Evolutionary conservation across 228 moss, liverwort and hornwort species (phyloP), one percentile per base, ranked within the genome.

Genomic region (Sphagnum magellanicum): DNA sequence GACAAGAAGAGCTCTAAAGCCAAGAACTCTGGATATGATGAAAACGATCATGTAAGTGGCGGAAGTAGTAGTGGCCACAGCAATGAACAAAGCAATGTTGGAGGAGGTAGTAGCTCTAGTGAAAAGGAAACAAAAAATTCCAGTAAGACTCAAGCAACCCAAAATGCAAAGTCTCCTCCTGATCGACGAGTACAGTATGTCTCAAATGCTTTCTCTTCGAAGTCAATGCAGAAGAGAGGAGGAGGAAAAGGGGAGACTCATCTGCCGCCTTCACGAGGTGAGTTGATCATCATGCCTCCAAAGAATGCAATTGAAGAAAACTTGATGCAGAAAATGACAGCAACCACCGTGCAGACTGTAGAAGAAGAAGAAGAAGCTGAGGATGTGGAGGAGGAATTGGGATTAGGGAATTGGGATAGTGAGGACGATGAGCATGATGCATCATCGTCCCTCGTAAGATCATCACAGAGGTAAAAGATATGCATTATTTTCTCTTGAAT

Each of bases 321-420:
- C 32, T 75, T 59, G 83, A 80, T 68, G 83, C 55, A 8, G 87
- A 87, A 5, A 80, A 80, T 8, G 87, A 32, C 32, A 32, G 32
- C 32, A 32, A 32, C 32, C 32, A 32, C 32, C 32, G 3, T 32
- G 32, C 32, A 17, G 13, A 14, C 50, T 47, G 6, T 12, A 8
- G 53, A 71, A 53, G 17, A 47, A 48, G 49, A 15, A 12, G 78
- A 69, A 13, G 72, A 74, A 59, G 79, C 75, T 5, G 77, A 74
- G 14, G 69, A 80, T 48, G 75, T 53, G 59, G 80, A 78, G 52
- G 70, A 74, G 4, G 70, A 79, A 47, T 81, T 85, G 59, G 97
- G 97, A 53, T 74, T 97, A 70, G 97, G 97, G 6, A 83, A 97
- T 58, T 97, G 97, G 97, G 85, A 91, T 11, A 97, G 97, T 75